A percentile compares a stretch with the other conserved stretches of the same genome.
Evolutionary conservation across 1,139 yeast genomes (phyloP).

Genomic region (Suhomyces chickasaworum): DNA sequence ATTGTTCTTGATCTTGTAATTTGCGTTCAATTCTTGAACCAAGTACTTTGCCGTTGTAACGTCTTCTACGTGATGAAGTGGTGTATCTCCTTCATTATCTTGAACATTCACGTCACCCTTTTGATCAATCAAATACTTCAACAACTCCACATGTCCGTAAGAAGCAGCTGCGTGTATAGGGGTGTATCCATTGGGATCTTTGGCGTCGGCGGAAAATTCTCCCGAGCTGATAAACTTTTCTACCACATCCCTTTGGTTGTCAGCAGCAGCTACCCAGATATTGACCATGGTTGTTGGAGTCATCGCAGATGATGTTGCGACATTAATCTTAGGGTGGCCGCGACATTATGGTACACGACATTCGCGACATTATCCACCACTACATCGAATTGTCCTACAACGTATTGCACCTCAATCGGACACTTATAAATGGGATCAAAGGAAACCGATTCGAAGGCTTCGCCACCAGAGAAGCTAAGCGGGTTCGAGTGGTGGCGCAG

Average conservation of each 20-base stretch:
- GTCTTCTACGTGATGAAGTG: conserved; percentile 87
- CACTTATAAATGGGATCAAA: not conserved
- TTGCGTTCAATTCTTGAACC: conserved; percentile 68
- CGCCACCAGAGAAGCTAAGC: conserved; percentile 20
- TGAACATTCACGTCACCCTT: conserved; percentile 77
- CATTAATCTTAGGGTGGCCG: not conserved
- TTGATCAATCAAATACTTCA: conserved; percentile 52
- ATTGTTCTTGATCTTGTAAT: conserved; percentile 59
- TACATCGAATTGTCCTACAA: not conserved
- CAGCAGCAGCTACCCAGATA: conserved; percentile 96
- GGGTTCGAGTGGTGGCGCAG: conserved; percentile 87
- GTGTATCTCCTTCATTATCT: conserved; percentile 93
- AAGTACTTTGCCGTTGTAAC: conserved; percentile 61
- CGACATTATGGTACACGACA: not conserved
- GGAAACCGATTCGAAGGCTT: conserved; percentile 5
- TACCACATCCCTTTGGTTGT: conserved; percentile 65
- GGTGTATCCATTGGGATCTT: conserved; percentile 92
- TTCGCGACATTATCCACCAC: not conserved
- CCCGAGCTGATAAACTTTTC: conserved; percentile 55
- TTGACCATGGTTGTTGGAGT: conserved; percentile 45
- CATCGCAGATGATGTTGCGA: conserved; percentile 2
- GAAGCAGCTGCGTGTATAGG: conserved; percentile 97
- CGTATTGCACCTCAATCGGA: not conserved
- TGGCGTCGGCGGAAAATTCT: conserved; percentile 61
- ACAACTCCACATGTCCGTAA: conserved; percentile 75